phyloP scores from a whole-genome alignment of 2,329 filamentous ascomycete genomes.

The Pochonia chlamydosporia region DNA sequence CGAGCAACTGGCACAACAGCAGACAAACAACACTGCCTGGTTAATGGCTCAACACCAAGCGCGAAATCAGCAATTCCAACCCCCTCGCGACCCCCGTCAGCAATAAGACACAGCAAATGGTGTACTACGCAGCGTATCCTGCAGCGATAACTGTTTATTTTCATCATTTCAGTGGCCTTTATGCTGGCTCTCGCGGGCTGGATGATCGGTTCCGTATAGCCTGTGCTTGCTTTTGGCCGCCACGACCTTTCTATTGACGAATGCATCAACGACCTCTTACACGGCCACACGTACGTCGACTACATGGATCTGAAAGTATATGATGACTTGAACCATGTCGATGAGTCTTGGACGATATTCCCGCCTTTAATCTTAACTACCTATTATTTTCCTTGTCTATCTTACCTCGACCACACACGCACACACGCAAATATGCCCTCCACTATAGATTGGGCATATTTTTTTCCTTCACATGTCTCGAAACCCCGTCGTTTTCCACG shows the following conservation, averaged over 20 bases:
- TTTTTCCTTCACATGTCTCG: background rate
- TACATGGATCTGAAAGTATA: background rate
- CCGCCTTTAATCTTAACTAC: background rate
- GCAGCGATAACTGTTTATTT: background rate
- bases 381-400: background rate
- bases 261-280: background rate
- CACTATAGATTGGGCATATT: background rate
- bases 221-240: background rate
- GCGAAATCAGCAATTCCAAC: slow-evolving; percentile 32
- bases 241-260: slow-evolving; percentile 5
- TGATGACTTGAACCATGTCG: background rate
- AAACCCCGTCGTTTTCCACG: slow-evolving; percentile 1
- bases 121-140: background rate
- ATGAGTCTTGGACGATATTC: background rate
- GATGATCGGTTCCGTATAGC: background rate
- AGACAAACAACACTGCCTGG: slow-evolving; percentile 47
- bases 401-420: background rate
- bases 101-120: background rate
- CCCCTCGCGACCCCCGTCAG: slow-evolving; percentile 40
- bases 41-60: slow-evolving; percentile 41
- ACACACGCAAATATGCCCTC: background rate
- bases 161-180: background rate
- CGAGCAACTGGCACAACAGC: slow-evolving; percentile 51
- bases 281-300: background rate
- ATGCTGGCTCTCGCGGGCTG: background rate